These are phyloP conservation scores for Stereum hirsutum DNA, from an alignment of 1,284 basidiomycete species.

Conservation along the genomic window DNA sequence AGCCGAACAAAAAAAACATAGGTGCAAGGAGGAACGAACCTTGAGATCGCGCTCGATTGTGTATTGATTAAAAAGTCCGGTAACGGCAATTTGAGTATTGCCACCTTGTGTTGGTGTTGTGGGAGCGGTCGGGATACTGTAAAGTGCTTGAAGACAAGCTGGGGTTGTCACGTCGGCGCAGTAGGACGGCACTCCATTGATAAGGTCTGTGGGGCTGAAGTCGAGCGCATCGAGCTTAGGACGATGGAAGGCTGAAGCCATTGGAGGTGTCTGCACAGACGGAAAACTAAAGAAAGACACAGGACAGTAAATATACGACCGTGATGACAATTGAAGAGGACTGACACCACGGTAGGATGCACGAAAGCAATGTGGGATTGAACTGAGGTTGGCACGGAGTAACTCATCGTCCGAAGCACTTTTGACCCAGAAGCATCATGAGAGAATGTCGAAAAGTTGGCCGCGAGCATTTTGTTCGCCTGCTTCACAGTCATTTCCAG, in stretches of 20 bases:
- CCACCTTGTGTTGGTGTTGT: slow-evolving; percentile 8
- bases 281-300: background rate
- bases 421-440: slow-evolving; percentile 17
- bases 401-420: slow-evolving; percentile 20
- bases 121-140: slow-evolving; percentile 10
- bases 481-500: slow-evolving; percentile 6
- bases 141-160: slow-evolving; percentile 11
- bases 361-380: slow-evolving; percentile 19
- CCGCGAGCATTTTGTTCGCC: slow-evolving; percentile 20
- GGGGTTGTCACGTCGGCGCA: slow-evolving; percentile 11
- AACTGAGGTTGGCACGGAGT: slow-evolving; percentile 21
- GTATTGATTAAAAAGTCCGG: slow-evolving; percentile 15
- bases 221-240: background rate
- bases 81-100: slow-evolving; percentile 14
- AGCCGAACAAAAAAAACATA: background rate
- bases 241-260: background rate
- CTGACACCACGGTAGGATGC: slow-evolving; percentile 15
- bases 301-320: background rate
- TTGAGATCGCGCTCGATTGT: slow-evolving; percentile 12
- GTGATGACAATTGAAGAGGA: background rate
- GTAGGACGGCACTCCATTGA: slow-evolving; percentile 11
- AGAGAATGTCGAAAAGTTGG: slow-evolving; percentile 21
- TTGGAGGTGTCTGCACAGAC: too few relatives aligned
- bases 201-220: background rate
- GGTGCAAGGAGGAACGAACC: background rate